Evolutionary conservation across 2,329 filamentous ascomycete species (phyloP).

Genomic region (Scleromitrula shiraiana): DNA sequence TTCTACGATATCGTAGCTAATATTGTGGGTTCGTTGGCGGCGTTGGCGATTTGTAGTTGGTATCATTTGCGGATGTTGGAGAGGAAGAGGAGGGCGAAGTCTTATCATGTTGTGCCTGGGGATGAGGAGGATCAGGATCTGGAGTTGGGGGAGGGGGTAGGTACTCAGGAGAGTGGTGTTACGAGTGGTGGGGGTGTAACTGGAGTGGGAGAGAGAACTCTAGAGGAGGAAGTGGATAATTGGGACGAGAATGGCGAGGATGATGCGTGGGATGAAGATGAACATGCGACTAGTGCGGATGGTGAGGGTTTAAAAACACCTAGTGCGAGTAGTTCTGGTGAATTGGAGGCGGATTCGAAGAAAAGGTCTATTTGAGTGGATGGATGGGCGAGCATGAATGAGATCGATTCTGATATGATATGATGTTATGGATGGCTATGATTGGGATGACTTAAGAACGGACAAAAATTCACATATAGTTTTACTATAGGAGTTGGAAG

Average conservation of each 20-base stretch:
- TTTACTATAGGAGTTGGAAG: neutral
- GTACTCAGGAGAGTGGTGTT: conserved; percentile 58
- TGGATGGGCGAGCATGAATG: too few relatives aligned
- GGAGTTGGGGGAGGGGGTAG: conserved; percentile 60
- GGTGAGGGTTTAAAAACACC: conserved; percentile 29
- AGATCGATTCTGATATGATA: conserved; percentile 14
- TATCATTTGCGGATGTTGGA: conserved; percentile 97
- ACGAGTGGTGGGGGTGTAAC: conserved; percentile 33
- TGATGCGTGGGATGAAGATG: conserved; percentile 54
- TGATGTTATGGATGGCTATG: conserved; percentile 12
- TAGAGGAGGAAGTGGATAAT: conserved; percentile 83
- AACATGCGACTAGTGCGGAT: conserved; percentile 23
- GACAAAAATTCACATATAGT: neutral
- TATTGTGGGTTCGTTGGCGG: conserved; percentile 65
- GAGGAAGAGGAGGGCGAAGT: conserved; percentile 65
- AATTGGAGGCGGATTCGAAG: conserved; percentile 25
- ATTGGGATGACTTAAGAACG: conserved; percentile 1
- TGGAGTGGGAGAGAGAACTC: conserved; percentile 32
- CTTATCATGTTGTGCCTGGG: conserved; percentile 62
- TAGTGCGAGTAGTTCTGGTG: conserved; percentile 30
- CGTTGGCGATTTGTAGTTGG: conserved; percentile 70
- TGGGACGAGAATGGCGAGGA: conserved; percentile 80
- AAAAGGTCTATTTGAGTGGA: too few relatives aligned
- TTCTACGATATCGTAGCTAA: conserved; percentile 84
- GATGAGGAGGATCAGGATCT: conserved; percentile 57